Conservation (phyloP, 306 rosid species). For the Lagenaria siceraria region DNA sequence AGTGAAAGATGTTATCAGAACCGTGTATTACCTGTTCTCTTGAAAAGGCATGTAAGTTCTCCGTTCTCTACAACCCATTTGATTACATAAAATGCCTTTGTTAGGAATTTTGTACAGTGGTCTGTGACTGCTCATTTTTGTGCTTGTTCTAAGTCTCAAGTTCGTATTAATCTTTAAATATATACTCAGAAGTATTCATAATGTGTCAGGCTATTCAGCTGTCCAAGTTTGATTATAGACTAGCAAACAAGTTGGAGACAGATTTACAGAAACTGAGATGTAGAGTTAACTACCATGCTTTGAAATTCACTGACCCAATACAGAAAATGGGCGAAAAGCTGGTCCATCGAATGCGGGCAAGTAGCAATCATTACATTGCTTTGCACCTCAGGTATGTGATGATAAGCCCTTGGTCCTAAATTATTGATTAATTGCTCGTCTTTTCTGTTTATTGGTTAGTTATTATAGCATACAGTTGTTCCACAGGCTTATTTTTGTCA, state of each 20-base stretch:
- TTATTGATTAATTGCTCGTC: not conserved
- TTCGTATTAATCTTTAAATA: constrained; percentile 12
- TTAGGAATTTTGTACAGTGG: not conserved
- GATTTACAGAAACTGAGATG: constrained; percentile 93
- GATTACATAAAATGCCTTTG: not conserved
- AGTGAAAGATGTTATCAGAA: constrained; percentile 77
- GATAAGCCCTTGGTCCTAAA: constrained; percentile 12
- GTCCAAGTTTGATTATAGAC: constrained; percentile 92
- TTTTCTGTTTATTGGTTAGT: not conserved
- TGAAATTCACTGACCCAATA: constrained; percentile 65
- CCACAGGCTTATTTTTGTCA: not conserved
- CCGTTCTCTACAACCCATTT: constrained; percentile 19
- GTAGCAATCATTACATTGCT: constrained; percentile 71
- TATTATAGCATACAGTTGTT: not conserved
- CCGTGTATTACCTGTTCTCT: constrained; percentile 79
- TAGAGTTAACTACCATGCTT: constrained; percentile 89
- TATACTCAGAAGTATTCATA: constrained; percentile 23
- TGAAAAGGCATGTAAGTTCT: constrained; percentile 85
- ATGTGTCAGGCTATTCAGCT: constrained; percentile 84
- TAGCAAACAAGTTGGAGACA: constrained; percentile 76
- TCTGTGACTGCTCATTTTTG: not conserved
- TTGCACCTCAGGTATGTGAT: constrained; percentile 75
- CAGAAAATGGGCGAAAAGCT: constrained; percentile 60
- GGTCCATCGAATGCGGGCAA: constrained; percentile 69
- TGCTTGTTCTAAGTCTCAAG: not conserved